phyloP scores from a whole-genome alignment of 768 basidiomycete genomes.

The Atractiella rhizophila region DNA sequence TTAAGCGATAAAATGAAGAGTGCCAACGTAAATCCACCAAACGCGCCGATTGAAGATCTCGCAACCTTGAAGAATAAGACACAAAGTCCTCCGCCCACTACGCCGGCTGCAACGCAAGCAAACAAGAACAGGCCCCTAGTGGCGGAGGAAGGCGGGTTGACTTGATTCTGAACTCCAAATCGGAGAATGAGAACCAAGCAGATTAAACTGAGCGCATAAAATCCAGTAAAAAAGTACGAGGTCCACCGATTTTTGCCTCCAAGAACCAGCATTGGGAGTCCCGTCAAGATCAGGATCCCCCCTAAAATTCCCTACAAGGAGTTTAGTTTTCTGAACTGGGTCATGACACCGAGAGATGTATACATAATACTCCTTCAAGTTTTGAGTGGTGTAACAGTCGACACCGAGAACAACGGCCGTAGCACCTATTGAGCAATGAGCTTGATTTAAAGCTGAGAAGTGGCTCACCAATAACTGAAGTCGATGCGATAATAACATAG shows the following conservation, averaged over 20 bases:
- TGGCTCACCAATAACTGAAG: constrained; percentile 73
- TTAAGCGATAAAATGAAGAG: constrained; percentile 70
- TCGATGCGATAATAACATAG: constrained; percentile 41
- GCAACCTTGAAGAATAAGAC: constrained; percentile 85
- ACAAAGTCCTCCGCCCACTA: constrained; percentile 57
- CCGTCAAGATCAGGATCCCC: constrained; percentile 1
- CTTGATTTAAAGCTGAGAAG: too few species aligned
- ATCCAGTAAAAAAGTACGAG: constrained; percentile 18
- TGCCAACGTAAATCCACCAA: constrained; percentile 65
- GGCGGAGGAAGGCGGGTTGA: constrained; percentile 52
- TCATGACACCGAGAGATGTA: too few species aligned
- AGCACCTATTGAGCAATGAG: too few species aligned
- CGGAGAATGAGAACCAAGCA: constrained; percentile 67
- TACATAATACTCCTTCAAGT: constrained; percentile 73
- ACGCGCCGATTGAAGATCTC: constrained; percentile 42
- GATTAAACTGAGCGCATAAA: constrained; percentile 63
- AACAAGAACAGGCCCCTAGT: constrained; percentile 77
- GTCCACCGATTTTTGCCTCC: background rate
- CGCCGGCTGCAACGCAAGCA: constrained; percentile 47
- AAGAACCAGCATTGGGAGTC: background rate
- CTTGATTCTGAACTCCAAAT: constrained; percentile 53
- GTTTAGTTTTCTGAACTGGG: too few species aligned
- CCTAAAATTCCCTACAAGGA: constrained; percentile 5
- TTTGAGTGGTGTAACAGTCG: constrained; percentile 80
- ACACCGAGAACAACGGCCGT: too few species aligned